Evolutionary conservation across 176 grass and related monocot species (phyloP), one percentile per base, ranked within the genome.

Genomic region (Hordeum marinum): DNA sequence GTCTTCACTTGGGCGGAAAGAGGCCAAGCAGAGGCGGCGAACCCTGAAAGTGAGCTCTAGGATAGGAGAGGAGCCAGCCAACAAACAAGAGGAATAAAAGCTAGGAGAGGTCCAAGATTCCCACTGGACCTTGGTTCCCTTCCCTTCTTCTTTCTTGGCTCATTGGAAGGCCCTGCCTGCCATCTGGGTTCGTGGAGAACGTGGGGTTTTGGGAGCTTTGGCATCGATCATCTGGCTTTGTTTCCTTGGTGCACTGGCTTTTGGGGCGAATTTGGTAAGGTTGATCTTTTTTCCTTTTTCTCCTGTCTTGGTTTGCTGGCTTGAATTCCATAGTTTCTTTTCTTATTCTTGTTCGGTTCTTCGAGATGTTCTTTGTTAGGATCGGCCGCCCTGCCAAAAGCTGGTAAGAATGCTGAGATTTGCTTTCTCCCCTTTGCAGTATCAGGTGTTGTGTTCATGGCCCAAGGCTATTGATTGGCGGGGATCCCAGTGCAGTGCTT

Each of bases 21-120:
- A 59, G 59, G 78, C 77, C 71, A 69, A 46, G 69, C 84, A 86
- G 65, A 57, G 29, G 79, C 31, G 83, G 54, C 26, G 55, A 82
- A 83, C 20, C 64, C 57, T 78, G 72, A 83, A 87, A 90, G 84
- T 65, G 75, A 83, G 84, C 88, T 86, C 73, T 41, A 9, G 8
- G 64, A 66, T 68, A 78, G 77, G 52, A 88, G 68, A 63, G 71
- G 48, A 65, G 21, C 77, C 68, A 65, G 21, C 77, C 68, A 68
- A 23, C 41, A 36, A 73, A 48, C 43, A 37, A 11, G 55, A 75
- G 7, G 39, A 25, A 75, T n/a, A 55, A 89, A 85, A 61, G 20
- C 76, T 13, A 52, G 25, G 15, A 64, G 83, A 43, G 57, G 64
- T 78, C 72, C 65, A 37, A 72, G 68, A 79, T 83, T 81, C 68